These are phyloP conservation scores for Yarrowia galli DNA, from an alignment of 1,139 yeast genomes.

Conservation along the genomic window DNA sequence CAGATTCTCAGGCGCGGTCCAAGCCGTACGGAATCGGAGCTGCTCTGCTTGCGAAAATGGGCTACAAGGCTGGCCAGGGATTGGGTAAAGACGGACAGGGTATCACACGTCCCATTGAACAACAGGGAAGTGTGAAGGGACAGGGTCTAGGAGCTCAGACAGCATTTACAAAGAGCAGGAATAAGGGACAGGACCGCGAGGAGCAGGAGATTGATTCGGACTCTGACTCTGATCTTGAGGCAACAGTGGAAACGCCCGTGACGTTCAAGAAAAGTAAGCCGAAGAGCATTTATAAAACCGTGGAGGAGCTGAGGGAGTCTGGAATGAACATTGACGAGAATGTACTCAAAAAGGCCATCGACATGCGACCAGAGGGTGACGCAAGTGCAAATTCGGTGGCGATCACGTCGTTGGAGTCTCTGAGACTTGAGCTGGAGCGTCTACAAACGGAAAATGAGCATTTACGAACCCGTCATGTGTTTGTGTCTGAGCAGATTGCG, in stretches of 20 bases:
- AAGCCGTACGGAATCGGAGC: constrained; percentile 84
- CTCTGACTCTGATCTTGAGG: constrained; percentile 6
- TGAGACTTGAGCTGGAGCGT: constrained; percentile 24
- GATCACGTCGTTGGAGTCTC: constrained; percentile 16
- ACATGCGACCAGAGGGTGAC: constrained; percentile 15
- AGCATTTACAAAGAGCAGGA: constrained; percentile 37
- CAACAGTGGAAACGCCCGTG: constrained; percentile 42
- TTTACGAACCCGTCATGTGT: constrained; percentile 26
- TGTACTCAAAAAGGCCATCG: constrained; percentile 24
- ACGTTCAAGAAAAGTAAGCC: constrained; percentile 45
- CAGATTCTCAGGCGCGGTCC: constrained; percentile 2
- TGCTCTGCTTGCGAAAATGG: constrained; percentile 79
- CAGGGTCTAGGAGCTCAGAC: constrained; percentile 62
- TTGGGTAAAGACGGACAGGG: constrained; percentile 77
- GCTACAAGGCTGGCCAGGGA: constrained; percentile 83
- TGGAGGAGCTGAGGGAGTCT: constrained; percentile 52
- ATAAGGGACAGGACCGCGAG: constrained; percentile 14
- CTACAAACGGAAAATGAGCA: constrained; percentile 26
- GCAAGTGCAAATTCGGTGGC: neutral
- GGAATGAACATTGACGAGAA: constrained; percentile 51
- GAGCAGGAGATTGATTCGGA: constrained; percentile 3
- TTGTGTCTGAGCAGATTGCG: constrained; percentile 12
- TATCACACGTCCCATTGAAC: constrained; percentile 77
- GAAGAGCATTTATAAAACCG: constrained; percentile 51
- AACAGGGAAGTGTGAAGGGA: constrained; percentile 67